Conservation (phyloP, 2,329 filamentous ascomycete species). For the Fusarium xylarioides region DNA sequence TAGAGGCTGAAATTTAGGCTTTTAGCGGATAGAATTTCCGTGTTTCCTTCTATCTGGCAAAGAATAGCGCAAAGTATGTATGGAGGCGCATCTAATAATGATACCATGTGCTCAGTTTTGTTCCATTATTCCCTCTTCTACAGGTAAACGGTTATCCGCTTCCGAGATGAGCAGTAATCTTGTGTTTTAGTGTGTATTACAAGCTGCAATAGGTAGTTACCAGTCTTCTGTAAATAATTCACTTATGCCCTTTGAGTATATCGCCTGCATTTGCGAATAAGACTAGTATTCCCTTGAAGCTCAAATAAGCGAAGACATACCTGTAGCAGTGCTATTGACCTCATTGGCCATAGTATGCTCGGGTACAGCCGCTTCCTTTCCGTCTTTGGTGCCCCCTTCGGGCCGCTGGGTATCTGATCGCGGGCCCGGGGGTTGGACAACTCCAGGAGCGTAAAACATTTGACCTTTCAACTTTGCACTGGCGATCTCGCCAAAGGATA, state of each 20-base stretch:
- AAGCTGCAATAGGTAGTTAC: neutral
- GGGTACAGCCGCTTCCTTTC: neutral
- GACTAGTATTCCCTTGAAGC: neutral
- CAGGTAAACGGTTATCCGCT: neutral
- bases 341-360: neutral
- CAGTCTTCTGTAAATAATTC: neutral
- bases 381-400: neutral
- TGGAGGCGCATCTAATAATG: neutral
- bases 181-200: neutral
- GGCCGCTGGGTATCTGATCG: neutral
- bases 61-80: neutral
- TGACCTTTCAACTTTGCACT: neutral
- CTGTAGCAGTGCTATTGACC: accelerated
- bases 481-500: neutral
- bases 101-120: neutral
- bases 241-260: neutral
- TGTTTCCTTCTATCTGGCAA: accelerated
- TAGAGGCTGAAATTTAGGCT: neutral
- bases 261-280: neutral
- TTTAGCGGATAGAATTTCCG: neutral
- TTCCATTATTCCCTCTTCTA: neutral
- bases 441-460: neutral
- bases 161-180: neutral
- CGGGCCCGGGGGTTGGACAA: neutral
- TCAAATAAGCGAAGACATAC: neutral